Evolutionary conservation across 495 filamentous ascomycete genomes (phyloP), one percentile per base, ranked within the genome.

Genomic region (Penicillium waksmanii): DNA sequence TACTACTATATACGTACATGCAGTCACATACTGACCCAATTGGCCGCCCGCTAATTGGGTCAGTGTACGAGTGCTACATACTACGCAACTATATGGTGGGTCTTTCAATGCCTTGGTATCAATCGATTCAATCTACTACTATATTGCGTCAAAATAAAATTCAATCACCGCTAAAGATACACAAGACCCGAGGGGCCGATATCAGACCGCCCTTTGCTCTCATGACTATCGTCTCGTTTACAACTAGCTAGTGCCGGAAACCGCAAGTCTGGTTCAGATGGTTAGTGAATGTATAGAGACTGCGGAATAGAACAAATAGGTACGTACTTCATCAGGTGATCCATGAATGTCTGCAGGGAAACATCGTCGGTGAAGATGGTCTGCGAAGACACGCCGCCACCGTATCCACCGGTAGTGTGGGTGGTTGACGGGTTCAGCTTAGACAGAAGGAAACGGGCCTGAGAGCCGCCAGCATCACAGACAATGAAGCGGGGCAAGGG

Each of bases 351-450:
- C 75, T 98, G 95, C 69, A 99, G 78, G 21, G 92, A 97, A 53
- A 99, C 96, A 76, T 99, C 96, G 67, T 99, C 96, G 2, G 96
- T 99, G 76, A 99, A 99, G 64, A 99, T 98, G 13, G 96, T 99
- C 77, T 98, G 96, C 34, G 95, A 93, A 19, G 89, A 94, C 67
- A 96, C 91, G 18, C 89, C 84, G 60, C 93, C 94, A 55, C 96
- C 95, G 64, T 96, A 97, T 8, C 90, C 88, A 48, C 91, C 90
- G 0, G 89, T 92, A 12, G 94, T 96, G 71, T 99, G 95, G n/a
- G 96, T 98, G 12, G 96, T 99, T 2, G 91, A 96, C 6, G 96
- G 96, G 77, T 99, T 99, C 59, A 99, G 86, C 77, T 99, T 99
- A 35, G 92, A 96, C 47, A 99, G 82, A 61, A 99, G 79, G 84